Percentiles rank a stretch among this genome's conserved stretches.
Evolutionary conservation across 1,139 yeast species (phyloP).

Genomic region (Wickerhamomyces sp.): DNA sequence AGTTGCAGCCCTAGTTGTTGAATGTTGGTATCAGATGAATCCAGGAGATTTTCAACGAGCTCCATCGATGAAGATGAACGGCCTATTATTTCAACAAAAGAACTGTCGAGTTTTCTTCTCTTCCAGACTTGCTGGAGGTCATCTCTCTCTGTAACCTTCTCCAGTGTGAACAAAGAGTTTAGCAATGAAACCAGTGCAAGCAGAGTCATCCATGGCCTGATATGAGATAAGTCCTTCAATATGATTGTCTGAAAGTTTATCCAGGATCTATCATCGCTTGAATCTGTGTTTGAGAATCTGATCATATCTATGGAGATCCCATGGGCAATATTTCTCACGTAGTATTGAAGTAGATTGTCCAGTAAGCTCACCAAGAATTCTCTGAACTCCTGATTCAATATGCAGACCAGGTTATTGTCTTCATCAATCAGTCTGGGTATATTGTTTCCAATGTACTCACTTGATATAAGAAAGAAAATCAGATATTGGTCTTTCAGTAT

Average conservation of each 20-base stretch:
- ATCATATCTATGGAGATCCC: slow-evolving; percentile 8
- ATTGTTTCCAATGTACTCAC: slow-evolving; percentile 13
- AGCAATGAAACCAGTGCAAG: slow-evolving; percentile 5
- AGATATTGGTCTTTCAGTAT: slow-evolving; percentile 21
- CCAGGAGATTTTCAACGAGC: slow-evolving; percentile 4
- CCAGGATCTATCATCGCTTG: slow-evolving; percentile 8
- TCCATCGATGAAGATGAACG: slow-evolving; percentile 2
- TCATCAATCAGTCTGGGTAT: slow-evolving; percentile 5
- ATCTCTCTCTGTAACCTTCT: neutral
- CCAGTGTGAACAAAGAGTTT: slow-evolving; percentile 8
- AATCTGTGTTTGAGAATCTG: slow-evolving; percentile 5
- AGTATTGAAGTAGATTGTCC: slow-evolving; percentile 5
- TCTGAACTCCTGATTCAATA: slow-evolving; percentile 5
- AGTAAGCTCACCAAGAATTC: slow-evolving; percentile 11
- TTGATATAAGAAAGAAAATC: slow-evolving; percentile 18
- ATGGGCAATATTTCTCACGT: neutral
- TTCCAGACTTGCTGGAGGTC: slow-evolving; percentile 7
- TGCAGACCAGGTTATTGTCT: slow-evolving; percentile 1
- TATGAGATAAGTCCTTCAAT: neutral
- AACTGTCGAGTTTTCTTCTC: slow-evolving; percentile 10
- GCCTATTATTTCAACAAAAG: slow-evolving; percentile 4
- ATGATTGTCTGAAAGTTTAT: slow-evolving; percentile 9
- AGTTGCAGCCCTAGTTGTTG: slow-evolving; percentile 32
- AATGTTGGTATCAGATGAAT: slow-evolving; percentile 1
- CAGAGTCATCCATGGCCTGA: slow-evolving; percentile 13